Conservation (phyloP, 805 yeast genomes). For the Hemisphaericaspora nanyangensis region DNA sequence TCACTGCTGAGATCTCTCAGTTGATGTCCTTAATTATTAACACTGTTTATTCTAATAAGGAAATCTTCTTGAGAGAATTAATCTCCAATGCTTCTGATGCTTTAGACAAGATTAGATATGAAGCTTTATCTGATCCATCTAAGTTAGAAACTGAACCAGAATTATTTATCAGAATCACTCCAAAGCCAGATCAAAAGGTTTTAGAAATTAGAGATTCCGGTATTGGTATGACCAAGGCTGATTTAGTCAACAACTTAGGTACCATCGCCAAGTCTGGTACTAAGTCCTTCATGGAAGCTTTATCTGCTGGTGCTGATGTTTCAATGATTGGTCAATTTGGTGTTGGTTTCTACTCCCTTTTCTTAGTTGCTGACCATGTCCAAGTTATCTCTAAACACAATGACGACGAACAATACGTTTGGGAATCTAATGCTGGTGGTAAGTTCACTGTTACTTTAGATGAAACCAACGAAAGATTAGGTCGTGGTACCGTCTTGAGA, state of each 20-base stretch:
- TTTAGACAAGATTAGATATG: slow-evolving; percentile 95
- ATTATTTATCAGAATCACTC: slow-evolving; percentile 94
- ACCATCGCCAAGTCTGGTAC: slow-evolving; percentile 99
- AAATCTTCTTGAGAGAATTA: slow-evolving; percentile 97
- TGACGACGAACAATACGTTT: slow-evolving; percentile 98
- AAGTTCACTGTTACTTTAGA: slow-evolving; percentile 95
- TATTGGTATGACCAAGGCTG: slow-evolving; percentile 99
- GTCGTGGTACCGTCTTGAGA: slow-evolving; percentile 95
- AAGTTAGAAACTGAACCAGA: slow-evolving; percentile 94
- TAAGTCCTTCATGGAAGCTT: slow-evolving; percentile 98
- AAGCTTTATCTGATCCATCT: slow-evolving; percentile 88
- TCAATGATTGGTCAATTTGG: slow-evolving; percentile 99
- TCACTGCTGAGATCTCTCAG: slow-evolving; percentile 99
- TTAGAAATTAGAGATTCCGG: slow-evolving; percentile 98
- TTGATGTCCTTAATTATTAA: slow-evolving; percentile 99
- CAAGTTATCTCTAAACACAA: slow-evolving; percentile 98
- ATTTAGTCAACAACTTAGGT: slow-evolving; percentile 97
- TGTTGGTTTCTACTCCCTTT: slow-evolving; percentile 99
- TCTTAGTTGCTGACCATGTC: slow-evolving; percentile 98
- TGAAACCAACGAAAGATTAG: slow-evolving; percentile 76
- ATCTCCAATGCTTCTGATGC: slow-evolving; percentile 99
- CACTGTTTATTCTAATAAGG: slow-evolving; percentile 99
- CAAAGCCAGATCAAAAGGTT: slow-evolving; percentile 89
- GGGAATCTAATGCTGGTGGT: slow-evolving; percentile 99
- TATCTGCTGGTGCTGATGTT: slow-evolving; percentile 99